Conservation (phyloP, 2,329 filamentous ascomycete species). For the Penicillium brevicompactum region DNA sequence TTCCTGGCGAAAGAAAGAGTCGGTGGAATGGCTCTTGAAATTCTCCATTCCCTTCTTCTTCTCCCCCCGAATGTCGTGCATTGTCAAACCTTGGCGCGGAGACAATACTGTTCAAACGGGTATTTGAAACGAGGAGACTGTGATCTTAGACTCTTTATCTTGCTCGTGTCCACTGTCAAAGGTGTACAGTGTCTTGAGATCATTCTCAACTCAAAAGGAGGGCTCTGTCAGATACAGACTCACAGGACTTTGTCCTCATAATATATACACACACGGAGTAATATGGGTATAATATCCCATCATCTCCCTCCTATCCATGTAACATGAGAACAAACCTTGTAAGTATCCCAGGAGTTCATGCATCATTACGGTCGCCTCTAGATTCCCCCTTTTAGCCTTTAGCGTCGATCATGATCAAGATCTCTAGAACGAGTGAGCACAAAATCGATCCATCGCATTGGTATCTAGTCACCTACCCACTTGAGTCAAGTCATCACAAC, state of each 20-base stretch:
- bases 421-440: background rate
- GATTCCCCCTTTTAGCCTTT: slow-evolving; percentile 10
- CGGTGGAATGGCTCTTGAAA: slow-evolving; percentile 9
- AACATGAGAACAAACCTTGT: slow-evolving; percentile 6
- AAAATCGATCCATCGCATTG: background rate
- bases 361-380: slow-evolving; percentile 3
- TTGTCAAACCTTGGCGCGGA: slow-evolving; percentile 20
- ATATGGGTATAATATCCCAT: background rate
- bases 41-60: slow-evolving; percentile 8
- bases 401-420: slow-evolving; percentile 5
- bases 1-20: slow-evolving; percentile 22
- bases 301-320: background rate
- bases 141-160: background rate
- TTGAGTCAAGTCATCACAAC: background rate
- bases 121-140: slow-evolving; percentile 9
- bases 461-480: background rate
- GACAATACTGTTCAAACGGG: slow-evolving; percentile 12
- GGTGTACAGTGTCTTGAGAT: background rate
- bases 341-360: slow-evolving; percentile 18
- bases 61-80: slow-evolving; percentile 21
- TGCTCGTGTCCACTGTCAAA: background rate
- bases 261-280: background rate
- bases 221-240: background rate
- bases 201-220: background rate
- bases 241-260: background rate